These are phyloP conservation scores for Tilletia horrida DNA, from an alignment of 1,284 basidiomycete species.

Conservation along the genomic window DNA sequence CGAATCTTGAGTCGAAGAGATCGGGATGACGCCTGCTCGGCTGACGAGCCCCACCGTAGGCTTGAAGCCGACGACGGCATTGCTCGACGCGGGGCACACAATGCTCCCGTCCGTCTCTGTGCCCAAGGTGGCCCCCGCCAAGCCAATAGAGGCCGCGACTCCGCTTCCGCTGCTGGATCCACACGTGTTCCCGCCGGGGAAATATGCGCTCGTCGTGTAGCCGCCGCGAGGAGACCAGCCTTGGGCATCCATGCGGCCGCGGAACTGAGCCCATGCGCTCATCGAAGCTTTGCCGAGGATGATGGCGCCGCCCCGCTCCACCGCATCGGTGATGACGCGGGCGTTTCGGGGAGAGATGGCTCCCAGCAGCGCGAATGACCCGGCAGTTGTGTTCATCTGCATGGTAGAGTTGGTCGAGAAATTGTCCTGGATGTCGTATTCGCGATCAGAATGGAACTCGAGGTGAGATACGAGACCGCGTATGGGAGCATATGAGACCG, in stretches of 20 bases:
- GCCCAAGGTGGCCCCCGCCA: constrained; percentile 64
- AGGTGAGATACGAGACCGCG: no score
- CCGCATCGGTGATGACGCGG: constrained; percentile 63
- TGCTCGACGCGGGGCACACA: constrained; percentile 32
- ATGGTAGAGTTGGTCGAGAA: constrained; percentile 62
- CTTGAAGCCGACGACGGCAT: constrained; percentile 37
- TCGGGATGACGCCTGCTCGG: constrained; percentile 30
- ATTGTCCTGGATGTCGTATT: constrained; percentile 61
- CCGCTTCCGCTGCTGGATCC: constrained; percentile 68
- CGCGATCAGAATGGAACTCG: no score
- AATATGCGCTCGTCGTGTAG: constrained; percentile 65
- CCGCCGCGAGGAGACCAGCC: constrained; percentile 69
- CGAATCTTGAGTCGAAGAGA: constrained; percentile 31
- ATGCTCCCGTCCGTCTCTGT: constrained; percentile 60
- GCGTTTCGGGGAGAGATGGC: constrained; percentile 65
- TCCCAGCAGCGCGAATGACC: constrained; percentile 58
- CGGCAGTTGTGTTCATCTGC: constrained; percentile 67
- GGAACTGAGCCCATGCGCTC: constrained; percentile 56
- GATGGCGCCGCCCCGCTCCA: constrained; percentile 63
- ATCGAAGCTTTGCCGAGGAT: constrained; percentile 60
- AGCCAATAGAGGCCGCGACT: constrained; percentile 65
- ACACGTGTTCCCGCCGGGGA: constrained; percentile 64
- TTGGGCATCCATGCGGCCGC: constrained; percentile 61
- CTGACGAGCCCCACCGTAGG: constrained; percentile 34
- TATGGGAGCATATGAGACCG: no score